phyloP scores from a whole-genome alignment of 371 early-diverging fungal species.

The Mucor mucedo region DNA sequence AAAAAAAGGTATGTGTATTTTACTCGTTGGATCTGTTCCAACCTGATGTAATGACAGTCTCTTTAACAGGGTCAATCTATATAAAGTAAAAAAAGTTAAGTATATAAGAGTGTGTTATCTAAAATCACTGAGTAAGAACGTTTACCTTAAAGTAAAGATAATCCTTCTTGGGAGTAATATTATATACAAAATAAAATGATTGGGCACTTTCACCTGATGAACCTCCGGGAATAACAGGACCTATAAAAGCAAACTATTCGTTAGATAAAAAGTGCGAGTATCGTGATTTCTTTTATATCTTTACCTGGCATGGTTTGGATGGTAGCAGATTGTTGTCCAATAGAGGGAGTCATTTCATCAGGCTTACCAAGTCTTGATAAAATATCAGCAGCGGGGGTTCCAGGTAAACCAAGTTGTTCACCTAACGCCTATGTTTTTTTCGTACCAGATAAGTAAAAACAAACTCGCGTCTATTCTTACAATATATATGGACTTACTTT shows the following conservation, averaged over 20 bases:
- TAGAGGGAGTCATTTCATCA: conserved; percentile 50
- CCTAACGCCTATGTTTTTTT: conserved; percentile 50
- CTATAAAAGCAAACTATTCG: conserved; percentile 7
- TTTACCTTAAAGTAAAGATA: conserved; percentile 59
- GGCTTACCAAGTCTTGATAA: conserved; percentile 55
- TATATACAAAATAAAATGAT: conserved; percentile 57
- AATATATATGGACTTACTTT: too few species aligned
- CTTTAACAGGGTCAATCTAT: conserved; percentile 49
- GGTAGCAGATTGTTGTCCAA: conserved; percentile 27
- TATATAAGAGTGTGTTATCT: not conserved
- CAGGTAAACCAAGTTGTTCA: conserved; percentile 51
- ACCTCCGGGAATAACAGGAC: conserved; percentile 29
- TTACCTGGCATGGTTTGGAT: conserved; percentile 51
- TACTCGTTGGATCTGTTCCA: conserved; percentile 45
- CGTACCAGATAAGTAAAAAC: not conserved
- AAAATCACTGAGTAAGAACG: not conserved
- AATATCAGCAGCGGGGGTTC: conserved; percentile 50
- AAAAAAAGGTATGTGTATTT: not conserved
- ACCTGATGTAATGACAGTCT: conserved; percentile 50
- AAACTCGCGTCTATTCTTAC: not conserved
- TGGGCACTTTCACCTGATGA: conserved; percentile 13
- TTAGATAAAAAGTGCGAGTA: conserved; percentile 16
- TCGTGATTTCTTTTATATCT: not conserved
- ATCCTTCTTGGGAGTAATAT: conserved; percentile 63
- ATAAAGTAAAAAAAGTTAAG: not conserved